phyloP scores from a whole-genome alignment of 2,329 filamentous ascomycete genomes.

The Aspergillus sergii region DNA sequence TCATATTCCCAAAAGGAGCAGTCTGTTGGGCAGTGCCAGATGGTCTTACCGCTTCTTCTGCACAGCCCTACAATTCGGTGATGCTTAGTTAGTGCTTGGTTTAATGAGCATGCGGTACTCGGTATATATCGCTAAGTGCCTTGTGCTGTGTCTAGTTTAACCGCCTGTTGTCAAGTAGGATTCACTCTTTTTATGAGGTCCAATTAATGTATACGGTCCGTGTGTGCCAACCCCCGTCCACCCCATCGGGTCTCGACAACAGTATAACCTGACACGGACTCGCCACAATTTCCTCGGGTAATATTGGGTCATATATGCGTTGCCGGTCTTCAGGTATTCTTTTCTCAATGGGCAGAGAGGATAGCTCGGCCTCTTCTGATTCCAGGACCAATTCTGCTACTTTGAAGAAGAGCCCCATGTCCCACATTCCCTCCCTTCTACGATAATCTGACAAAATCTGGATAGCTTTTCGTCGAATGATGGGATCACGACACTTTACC shows the following conservation, averaged over 20 bases:
- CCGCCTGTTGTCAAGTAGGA: background rate
- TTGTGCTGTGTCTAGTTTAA: background rate
- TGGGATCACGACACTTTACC: conserved; percentile 34
- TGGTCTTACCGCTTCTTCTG: background rate
- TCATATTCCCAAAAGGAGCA: background rate
- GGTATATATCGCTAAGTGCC: background rate
- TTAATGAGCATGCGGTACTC: background rate
- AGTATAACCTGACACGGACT: conserved; percentile 1
- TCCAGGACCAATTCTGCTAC: conserved; percentile 16
- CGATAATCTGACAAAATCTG: conserved; percentile 12
- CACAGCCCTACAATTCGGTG: background rate
- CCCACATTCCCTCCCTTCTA: conserved; percentile 21
- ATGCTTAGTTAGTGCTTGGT: background rate
- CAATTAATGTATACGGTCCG: background rate
- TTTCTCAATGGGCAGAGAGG: conserved; percentile 13
- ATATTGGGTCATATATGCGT: conserved; percentile 4
- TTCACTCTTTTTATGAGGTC: background rate
- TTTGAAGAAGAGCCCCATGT: conserved; percentile 7
- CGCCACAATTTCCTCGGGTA: background rate
- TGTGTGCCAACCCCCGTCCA: background rate
- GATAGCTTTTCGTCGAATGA: conserved; percentile 35
- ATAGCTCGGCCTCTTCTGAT: conserved; percentile 19
- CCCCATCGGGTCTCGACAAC: conserved; percentile 1
- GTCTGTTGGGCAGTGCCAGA: background rate
- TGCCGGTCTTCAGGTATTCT: conserved; percentile 13